These are phyloP conservation scores for Prunus yedoensis DNA, from an alignment of 331 rosid genomes.

Conservation along the genomic window DNA sequence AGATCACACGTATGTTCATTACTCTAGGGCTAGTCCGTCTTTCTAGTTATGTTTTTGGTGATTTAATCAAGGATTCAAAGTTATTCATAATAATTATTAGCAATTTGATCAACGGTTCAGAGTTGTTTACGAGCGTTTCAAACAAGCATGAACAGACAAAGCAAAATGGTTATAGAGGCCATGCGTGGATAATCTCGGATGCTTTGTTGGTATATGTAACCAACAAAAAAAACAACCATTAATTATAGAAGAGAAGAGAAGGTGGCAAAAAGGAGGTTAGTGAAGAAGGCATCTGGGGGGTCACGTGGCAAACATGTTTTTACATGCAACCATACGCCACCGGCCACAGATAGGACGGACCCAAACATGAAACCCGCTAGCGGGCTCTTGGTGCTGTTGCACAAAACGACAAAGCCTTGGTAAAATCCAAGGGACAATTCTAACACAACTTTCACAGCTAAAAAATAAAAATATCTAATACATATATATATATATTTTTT, in stretches of 20 bases:
- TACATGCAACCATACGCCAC: not conserved
- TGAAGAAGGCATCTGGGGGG: not conserved
- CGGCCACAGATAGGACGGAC: not conserved
- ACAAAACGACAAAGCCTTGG: not conserved
- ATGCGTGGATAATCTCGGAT: not conserved
- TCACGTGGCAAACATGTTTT: not conserved
- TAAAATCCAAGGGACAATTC: not conserved
- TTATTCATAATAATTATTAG: no score
- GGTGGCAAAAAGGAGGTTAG: not conserved
- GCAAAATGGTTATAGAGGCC: not conserved
- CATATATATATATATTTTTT: no score
- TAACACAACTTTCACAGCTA: no score
- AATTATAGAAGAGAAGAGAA: not conserved
- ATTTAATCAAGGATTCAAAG: no score
- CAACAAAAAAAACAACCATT: not conserved
- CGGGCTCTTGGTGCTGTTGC: not conserved
- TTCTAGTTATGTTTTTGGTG: no score
- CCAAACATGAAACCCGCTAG: not conserved
- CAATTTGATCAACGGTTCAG: not conserved
- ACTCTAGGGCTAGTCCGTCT: no score
- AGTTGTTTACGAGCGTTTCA: no score
- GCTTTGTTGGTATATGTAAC: not conserved
- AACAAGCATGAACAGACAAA: not conserved
- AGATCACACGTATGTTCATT: not conserved
- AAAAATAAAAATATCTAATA: no score